Evolutionary conservation across 1,284 basidiomycete species (phyloP), one percentile per base, ranked within the genome.

Genomic region (Moesziomyces parantarcticus): DNA sequence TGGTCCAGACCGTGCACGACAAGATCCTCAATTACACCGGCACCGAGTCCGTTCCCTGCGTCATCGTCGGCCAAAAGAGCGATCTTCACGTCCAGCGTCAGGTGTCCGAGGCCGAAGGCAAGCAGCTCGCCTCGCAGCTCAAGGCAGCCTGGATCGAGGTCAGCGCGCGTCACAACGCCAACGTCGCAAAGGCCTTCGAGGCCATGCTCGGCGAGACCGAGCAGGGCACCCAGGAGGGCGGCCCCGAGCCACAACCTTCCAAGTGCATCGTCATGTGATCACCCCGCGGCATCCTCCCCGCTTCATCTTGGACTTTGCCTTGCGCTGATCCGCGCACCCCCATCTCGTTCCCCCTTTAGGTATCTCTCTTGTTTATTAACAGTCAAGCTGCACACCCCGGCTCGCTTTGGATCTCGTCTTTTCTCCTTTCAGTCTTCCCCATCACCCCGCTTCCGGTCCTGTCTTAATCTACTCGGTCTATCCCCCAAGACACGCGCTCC

Each of bases 11-110:
- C 79, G 90, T 99, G 41, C 91, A 97, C 83, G 95, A 99, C 87
- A 99, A 99, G 89, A 97, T 99, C 79, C 87, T 95, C 80, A 91
- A 95, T 85, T 97, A 93, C 84, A 93, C 92, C 54, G 96, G 95
- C 50, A 88, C 93, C 54, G 90, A 91, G 65, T 89, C 90, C 73
- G 92, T 98, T 44, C 95, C 97, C 14, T 95, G 95, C 85, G 94
- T 99, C 45, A 90, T 99, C 72, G 96, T 97, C 23, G 96, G 95
- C 16, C 92, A 97, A 79, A 99, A 99, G 88, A 88, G 88, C 58
- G 96, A 99, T 87, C 85, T 99, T 58, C 83, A 88, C 86, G 80
- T 87, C 82, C 84, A 91, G 87, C 91, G 92, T 41, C 81, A 83
- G 70, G 80, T 83, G 18, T 72, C 72, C 16, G 81, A 83, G 50